Evolutionary conservation across 2,329 filamentous ascomycete genomes (phyloP).

Genomic region (Rhynchosporium secalis): DNA sequence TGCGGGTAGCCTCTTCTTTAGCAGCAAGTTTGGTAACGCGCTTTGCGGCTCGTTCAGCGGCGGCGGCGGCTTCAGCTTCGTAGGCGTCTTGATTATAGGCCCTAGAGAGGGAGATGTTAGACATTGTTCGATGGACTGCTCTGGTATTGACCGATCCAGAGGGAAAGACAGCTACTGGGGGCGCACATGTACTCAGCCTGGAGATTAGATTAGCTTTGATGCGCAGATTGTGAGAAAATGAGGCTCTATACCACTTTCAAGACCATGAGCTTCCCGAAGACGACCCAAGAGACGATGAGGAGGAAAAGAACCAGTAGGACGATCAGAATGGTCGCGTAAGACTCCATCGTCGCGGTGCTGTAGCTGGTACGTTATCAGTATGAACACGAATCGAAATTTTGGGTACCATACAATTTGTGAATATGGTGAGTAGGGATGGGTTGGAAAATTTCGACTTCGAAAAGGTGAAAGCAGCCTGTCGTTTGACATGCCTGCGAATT

Average conservation of each 20-base stretch:
- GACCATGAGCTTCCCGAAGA: conserved; percentile 14
- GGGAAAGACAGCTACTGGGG: conserved; percentile 5
- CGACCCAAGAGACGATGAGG: conserved; percentile 10
- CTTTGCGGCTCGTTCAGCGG: conserved; percentile 1
- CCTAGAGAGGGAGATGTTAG: conserved; percentile 14
- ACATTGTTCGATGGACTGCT: neutral
- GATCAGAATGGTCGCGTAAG: conserved; percentile 10
- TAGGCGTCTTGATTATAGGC: conserved; percentile 12
- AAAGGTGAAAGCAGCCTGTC: neutral
- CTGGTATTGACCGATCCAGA: neutral
- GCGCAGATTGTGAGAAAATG: neutral
- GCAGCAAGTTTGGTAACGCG: neutral
- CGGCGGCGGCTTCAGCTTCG: conserved; percentile 2
- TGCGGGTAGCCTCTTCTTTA: conserved; percentile 5
- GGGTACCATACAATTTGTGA: neutral
- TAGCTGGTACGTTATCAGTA: neutral
- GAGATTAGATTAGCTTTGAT: neutral
- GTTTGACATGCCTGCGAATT: neutral
- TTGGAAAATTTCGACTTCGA: neutral
- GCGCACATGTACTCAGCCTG: conserved; percentile 15
- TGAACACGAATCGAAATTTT: neutral
- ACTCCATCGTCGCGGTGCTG: conserved; percentile 9
- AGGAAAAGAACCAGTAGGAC: conserved; percentile 10
- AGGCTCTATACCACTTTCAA: conserved; percentile 6
- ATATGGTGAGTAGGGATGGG: neutral